A percentile compares a stretch with the other conserved stretches of the same genome.
Evolutionary conservation across 2,329 filamentous ascomycete genomes (phyloP).

Genomic region (Ophiocordyceps camponoti-saundersi): DNA sequence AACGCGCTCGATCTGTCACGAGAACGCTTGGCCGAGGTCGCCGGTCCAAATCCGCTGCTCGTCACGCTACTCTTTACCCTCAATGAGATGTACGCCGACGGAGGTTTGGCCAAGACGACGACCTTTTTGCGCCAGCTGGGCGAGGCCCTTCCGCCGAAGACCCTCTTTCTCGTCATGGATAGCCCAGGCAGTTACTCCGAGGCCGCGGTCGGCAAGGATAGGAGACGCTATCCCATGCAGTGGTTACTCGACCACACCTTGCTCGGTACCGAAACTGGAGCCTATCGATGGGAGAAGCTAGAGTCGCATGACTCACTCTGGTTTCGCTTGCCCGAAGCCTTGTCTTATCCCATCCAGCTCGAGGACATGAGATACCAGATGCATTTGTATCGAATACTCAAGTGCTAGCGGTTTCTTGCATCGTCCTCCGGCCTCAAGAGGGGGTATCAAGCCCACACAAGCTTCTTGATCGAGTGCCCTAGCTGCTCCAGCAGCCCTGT

Average conservation of each 20-base stretch:
- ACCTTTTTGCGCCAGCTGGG: conserved; percentile 57
- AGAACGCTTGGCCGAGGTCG: conserved; percentile 13
- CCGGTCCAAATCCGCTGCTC: conserved; percentile 27
- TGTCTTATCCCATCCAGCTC: conserved; percentile 68
- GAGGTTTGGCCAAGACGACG: conserved; percentile 57
- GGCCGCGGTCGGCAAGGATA: conserved; percentile 46
- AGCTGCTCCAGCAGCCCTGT: conserved; percentile 76
- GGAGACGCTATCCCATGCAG: conserved; percentile 73
- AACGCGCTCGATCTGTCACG: conserved; percentile 29
- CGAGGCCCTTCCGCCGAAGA: conserved; percentile 33
- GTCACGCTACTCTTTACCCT: conserved; percentile 85
- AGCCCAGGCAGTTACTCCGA: conserved; percentile 89
- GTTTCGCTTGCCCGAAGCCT: conserved; percentile 54
- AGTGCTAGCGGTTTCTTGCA: not conserved
- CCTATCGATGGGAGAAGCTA: conserved; percentile 53
- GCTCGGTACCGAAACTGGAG: conserved; percentile 23
- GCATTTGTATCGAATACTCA: conserved; percentile 49
- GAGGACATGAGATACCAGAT: conserved; percentile 95
- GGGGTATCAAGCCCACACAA: conserved; percentile 55
- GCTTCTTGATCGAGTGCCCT: conserved; percentile 79
- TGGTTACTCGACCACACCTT: conserved; percentile 80
- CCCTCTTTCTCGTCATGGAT: conserved; percentile 72
- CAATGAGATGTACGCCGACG: conserved; percentile 80
- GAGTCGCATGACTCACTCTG: conserved; percentile 63
- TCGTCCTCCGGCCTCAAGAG: not conserved